Conservation (phyloP, 345 rosid genomes). For the Camelina neglecta region DNA sequence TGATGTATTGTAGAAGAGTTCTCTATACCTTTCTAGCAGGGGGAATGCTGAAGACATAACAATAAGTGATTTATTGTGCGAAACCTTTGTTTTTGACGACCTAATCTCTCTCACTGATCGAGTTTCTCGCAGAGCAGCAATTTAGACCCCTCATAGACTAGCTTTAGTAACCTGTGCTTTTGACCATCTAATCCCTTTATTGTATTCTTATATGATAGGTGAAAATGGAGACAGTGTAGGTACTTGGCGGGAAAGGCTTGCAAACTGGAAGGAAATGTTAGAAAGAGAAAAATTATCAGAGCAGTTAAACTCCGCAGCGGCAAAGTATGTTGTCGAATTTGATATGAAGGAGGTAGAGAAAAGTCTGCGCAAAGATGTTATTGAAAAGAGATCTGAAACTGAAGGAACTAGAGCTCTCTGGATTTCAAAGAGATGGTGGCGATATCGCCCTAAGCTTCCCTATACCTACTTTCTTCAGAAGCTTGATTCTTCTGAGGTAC, state of each 20-base stretch:
- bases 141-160: background rate
- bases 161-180: slow-evolving; percentile 3
- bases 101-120: slow-evolving; percentile 3
- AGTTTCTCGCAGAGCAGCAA: background rate
- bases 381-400: slow-evolving; percentile 60
- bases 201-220: slow-evolving; percentile 47
- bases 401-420: slow-evolving; percentile 82
- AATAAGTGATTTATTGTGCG: background rate
- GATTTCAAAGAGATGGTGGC: slow-evolving; percentile 99
- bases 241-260: slow-evolving; percentile 84
- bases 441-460: slow-evolving; percentile 89
- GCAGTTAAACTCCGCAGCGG: slow-evolving; percentile 60
- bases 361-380: slow-evolving; percentile 84
- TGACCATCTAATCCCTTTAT: slow-evolving; percentile 22
- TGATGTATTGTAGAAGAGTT: background rate
- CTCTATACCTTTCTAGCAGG: background rate
- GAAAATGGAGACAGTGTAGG: slow-evolving; percentile 51
- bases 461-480: slow-evolving; percentile 92
- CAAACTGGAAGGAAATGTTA: slow-evolving; percentile 70
- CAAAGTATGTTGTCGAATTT: slow-evolving; percentile 90
- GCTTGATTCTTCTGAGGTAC: slow-evolving; percentile 89
- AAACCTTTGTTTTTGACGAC: slow-evolving; percentile 11
- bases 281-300: slow-evolving; percentile 70
- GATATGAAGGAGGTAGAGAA: slow-evolving; percentile 98
- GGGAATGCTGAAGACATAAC: slow-evolving; percentile 1